phyloP scores from a whole-genome alignment of 106 monocot genomes.

The Narthecium ossifragum region DNA sequence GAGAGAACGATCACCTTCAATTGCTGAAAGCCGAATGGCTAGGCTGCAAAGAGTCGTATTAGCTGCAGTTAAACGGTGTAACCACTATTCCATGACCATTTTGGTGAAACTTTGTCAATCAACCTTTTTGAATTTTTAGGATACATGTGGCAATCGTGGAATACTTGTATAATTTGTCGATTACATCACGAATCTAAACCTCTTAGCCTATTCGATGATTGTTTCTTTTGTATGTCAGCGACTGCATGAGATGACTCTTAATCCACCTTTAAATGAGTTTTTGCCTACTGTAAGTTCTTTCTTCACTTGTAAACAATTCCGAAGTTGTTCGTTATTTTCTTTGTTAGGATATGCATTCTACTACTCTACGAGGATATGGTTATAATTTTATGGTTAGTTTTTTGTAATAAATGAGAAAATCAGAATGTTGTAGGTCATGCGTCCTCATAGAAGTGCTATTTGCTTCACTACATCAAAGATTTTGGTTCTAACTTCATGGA shows the following conservation, averaged over 20 bases:
- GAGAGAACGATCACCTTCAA: slow-evolving; percentile 56
- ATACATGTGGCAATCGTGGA: too few species aligned
- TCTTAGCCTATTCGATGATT: too few species aligned
- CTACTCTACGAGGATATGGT: too few species aligned
- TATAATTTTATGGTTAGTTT: too few species aligned
- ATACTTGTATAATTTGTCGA: not conserved
- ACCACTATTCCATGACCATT: not conserved
- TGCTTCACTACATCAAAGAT: too few species aligned
- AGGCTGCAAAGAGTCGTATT: slow-evolving; percentile 74
- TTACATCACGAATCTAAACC: slow-evolving; percentile 1
- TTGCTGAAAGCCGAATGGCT: slow-evolving; percentile 75
- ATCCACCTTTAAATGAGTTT: slow-evolving; percentile 50
- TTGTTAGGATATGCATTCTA: too few species aligned
- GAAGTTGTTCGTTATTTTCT: too few species aligned
- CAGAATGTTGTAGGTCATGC: too few species aligned
- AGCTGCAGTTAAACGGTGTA: slow-evolving; percentile 96
- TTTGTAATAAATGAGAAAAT: too few species aligned
- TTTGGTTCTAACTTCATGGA: too few species aligned
- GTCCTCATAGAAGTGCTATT: too few species aligned
- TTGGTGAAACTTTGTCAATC: not conserved
- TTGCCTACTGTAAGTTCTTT: slow-evolving; percentile 57
- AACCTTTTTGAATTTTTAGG: too few species aligned
- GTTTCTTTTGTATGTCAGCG: slow-evolving; percentile 96
- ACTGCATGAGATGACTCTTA: slow-evolving; percentile 75
- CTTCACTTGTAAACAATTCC: not conserved